Conservation (phyloP, 2,329 filamentous ascomycete species). For the Penicillium psychrosexuale region DNA sequence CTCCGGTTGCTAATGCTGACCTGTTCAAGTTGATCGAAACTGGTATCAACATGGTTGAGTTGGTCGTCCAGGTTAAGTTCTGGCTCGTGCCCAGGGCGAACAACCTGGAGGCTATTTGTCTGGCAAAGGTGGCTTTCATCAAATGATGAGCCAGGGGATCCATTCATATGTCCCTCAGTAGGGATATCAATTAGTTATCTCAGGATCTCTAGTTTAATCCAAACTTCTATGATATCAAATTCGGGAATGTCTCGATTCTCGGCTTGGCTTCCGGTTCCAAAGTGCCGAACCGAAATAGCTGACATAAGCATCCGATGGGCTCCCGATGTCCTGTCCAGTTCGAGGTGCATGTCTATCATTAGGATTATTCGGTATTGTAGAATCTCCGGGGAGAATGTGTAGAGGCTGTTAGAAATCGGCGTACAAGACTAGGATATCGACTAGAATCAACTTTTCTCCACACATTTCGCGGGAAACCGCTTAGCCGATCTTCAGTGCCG, state of each 20-base stretch:
- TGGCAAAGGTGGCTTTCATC: neutral
- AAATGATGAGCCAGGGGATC: neutral
- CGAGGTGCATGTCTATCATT: too few relatives aligned
- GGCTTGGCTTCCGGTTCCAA: neutral
- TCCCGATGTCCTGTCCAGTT: neutral
- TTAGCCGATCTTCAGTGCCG: slow-evolving; percentile 40
- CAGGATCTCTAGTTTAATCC: neutral
- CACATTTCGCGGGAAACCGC: slow-evolving; percentile 32
- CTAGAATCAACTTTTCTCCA: slow-evolving; percentile 9
- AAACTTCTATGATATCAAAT: neutral
- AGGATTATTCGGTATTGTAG: neutral
- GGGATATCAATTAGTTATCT: neutral
- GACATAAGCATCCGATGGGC: neutral
- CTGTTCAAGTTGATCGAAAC: slow-evolving; percentile 23
- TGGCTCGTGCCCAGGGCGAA: slow-evolving; percentile 24
- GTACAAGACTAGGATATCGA: neutral
- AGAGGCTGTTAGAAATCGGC: neutral
- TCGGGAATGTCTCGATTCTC: neutral
- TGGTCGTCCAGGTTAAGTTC: slow-evolving; percentile 24
- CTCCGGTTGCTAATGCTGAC: slow-evolving; percentile 21
- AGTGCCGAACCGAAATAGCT: slow-evolving; percentile 3
- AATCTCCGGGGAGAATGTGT: neutral
- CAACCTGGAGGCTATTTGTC: slow-evolving; percentile 14
- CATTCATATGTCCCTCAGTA: neutral
- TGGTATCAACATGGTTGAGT: slow-evolving; percentile 18